Evolutionary conservation across 2,329 filamentous ascomycete genomes (phyloP).

Genomic region (Fusarium setosum): DNA sequence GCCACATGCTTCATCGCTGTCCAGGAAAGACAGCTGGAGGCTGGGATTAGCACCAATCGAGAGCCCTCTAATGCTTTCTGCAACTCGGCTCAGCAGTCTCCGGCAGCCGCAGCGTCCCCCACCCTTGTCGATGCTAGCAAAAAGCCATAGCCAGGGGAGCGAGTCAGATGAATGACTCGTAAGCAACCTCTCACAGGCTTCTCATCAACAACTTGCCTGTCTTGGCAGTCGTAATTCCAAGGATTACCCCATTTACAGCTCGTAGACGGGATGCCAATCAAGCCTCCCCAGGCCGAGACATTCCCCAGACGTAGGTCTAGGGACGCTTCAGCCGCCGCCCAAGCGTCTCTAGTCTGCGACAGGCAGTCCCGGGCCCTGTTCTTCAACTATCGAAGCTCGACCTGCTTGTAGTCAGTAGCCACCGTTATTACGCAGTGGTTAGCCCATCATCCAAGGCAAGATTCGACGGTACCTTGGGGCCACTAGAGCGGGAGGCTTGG

Average conservation of each 20-base stretch:
- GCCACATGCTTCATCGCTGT: too few species aligned
- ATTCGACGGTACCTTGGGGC: too few species aligned
- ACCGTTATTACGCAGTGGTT: background rate
- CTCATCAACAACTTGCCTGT: background rate
- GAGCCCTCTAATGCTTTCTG: too few species aligned
- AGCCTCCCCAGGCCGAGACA: background rate
- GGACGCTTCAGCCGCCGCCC: too few species aligned
- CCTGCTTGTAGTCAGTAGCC: background rate
- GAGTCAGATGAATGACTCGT: conserved; percentile 6
- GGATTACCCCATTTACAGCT: background rate
- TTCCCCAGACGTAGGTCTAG: background rate
- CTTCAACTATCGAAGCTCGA: background rate
- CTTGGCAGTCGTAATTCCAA: background rate
- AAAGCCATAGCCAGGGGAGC: conserved; percentile 2
- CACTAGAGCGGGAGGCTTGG: background rate
- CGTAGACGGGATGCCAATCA: conserved; percentile 6
- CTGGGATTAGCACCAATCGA: too few species aligned
- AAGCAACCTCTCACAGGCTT: too few species aligned
- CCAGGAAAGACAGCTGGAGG: too few species aligned
- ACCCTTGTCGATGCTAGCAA: too few species aligned
- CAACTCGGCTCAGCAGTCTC: too few species aligned
- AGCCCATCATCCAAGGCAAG: too few species aligned
- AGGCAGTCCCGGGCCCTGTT: background rate
- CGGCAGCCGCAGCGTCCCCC: too few species aligned
- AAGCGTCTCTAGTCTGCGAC: too few species aligned